Evolutionary conservation across 495 filamentous ascomycete species (phyloP).

Genomic region (Oleoguttula mirabilis): DNA sequence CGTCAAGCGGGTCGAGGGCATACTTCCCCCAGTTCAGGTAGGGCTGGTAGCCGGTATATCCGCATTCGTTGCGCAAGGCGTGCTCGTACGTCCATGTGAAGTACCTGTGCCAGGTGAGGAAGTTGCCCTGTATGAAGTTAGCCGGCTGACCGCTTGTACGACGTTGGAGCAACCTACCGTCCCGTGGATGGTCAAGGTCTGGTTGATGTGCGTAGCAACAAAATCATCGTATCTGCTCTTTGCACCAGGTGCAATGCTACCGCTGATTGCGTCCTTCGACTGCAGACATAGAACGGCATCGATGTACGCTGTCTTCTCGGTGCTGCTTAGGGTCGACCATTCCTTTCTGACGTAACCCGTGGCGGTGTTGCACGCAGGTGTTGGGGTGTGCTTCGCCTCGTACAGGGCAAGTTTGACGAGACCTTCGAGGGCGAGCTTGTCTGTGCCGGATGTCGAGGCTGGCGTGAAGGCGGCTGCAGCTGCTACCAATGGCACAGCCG

Average conservation of each 20-base stretch:
- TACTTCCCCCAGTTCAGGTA: conserved; percentile 35
- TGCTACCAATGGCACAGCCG: neutral
- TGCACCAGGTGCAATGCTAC: conserved; percentile 36
- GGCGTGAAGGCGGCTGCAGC: conserved; percentile 14
- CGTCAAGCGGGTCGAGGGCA: conserved; percentile 27
- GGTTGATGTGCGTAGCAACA: conserved; percentile 52
- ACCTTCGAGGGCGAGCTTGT: conserved; percentile 20
- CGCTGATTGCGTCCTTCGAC: conserved; percentile 36
- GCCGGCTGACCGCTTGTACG: neutral
- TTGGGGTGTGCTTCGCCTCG: conserved; percentile 17
- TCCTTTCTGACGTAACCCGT: conserved; percentile 31
- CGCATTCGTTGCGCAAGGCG: conserved; percentile 57
- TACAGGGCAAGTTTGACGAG: conserved; percentile 22
- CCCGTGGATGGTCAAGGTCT: conserved; percentile 49
- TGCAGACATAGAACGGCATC: conserved; percentile 54
- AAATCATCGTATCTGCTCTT: conserved; percentile 60
- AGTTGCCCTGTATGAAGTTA: conserved; percentile 37
- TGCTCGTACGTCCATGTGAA: conserved; percentile 53
- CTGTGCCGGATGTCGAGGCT: conserved; percentile 7
- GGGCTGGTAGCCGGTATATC: conserved; percentile 47
- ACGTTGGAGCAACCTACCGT: too few relatives aligned
- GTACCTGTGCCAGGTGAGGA: conserved; percentile 62
- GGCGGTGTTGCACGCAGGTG: conserved; percentile 21
- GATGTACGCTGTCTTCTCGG: conserved; percentile 47
- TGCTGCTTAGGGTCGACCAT: conserved; percentile 29